Evolutionary conservation across 2,329 filamentous ascomycete genomes (phyloP), one percentile per base, ranked within the genome.

Genomic region (Lasiodiplodia sp.): DNA sequence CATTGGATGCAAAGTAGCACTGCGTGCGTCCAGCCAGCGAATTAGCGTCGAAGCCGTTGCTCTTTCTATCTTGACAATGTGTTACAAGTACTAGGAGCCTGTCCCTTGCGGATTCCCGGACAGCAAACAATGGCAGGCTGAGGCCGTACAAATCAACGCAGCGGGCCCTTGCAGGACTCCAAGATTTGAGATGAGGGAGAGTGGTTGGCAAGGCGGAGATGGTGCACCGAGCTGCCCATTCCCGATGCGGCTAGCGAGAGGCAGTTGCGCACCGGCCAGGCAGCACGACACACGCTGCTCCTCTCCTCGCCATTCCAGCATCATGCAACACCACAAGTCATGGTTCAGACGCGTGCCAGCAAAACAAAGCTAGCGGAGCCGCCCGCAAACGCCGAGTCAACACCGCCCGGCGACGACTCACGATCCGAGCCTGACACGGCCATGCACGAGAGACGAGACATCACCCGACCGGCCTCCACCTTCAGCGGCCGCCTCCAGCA

Each of bases 401-500:
- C 60, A 25, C 60, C 60, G 60, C 47, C 60, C 44, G n/a, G 18
- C 31, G 47, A 37, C 28, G 60, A 52, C 60, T 52, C 60, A 23
- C 47, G 60, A 16, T 38, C 44, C 12, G 28, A 64, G 44, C 47
- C 47, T 38, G 60, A 52, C 60, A 31, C 34, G 44, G 38, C 44
- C 44, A 47, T 52, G 60, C 60, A 53, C 60, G 60, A 52, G 23
- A 31, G 28, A 52, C 53, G 55, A 67, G 65, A 67, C 55, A 67
- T 38, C 53, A 38, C 65, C 65, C 60, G 60, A 64, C 60, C 60
- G 37, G 31, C 47, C n/a, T 67, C 78, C 1, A 71, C 69, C 21
- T 79, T 80, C 72, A 76, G 75, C 23, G 73, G 70, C 16, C 69
- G 65, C 52, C 65, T 80, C n/a, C 69, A 72, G n/a, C 75, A 72